phyloP scores from a whole-genome alignment of 2,329 filamentous ascomycete genomes.

The Alternaria triticina region DNA sequence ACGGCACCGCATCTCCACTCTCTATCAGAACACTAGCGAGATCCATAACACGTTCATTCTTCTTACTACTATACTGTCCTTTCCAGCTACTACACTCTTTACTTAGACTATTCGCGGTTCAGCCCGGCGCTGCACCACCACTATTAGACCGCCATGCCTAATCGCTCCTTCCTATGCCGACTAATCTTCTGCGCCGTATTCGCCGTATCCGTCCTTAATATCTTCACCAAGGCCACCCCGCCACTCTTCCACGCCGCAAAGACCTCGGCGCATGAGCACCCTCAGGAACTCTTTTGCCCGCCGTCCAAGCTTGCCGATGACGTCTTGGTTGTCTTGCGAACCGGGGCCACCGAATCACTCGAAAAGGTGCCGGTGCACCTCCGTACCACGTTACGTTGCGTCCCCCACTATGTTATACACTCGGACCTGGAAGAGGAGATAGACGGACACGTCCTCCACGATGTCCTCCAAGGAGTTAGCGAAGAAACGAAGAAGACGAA shows the following conservation, averaged over 20 bases:
- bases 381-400: constrained; percentile 62
- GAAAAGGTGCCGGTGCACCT: constrained; percentile 65
- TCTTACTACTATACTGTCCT: background rate
- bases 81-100: constrained; percentile 6
- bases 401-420: constrained; percentile 62
- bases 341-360: constrained; percentile 64
- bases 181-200: constrained; percentile 43
- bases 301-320: constrained; percentile 53
- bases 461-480: constrained; percentile 54
- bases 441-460: constrained; percentile 57
- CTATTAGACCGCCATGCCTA: constrained; percentile 31
- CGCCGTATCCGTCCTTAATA: constrained; percentile 43
- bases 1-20: constrained; percentile 14
- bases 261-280: constrained; percentile 18
- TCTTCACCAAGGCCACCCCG: constrained; percentile 39
- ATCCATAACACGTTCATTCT: constrained; percentile 8
- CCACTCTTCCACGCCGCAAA: constrained; percentile 38
- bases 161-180: constrained; percentile 41
- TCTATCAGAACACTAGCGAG: constrained; percentile 10
- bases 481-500: constrained; percentile 47
- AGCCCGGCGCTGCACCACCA: constrained; percentile 28
- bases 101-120: constrained; percentile 4
- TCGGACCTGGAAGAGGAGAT: constrained; percentile 65
- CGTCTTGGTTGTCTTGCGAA: constrained; percentile 65
- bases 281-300: constrained; percentile 37